These are phyloP conservation scores for Nicotiana benthamiana DNA, from an alignment of 257 asterid genomes.

Conservation along the genomic window DNA sequence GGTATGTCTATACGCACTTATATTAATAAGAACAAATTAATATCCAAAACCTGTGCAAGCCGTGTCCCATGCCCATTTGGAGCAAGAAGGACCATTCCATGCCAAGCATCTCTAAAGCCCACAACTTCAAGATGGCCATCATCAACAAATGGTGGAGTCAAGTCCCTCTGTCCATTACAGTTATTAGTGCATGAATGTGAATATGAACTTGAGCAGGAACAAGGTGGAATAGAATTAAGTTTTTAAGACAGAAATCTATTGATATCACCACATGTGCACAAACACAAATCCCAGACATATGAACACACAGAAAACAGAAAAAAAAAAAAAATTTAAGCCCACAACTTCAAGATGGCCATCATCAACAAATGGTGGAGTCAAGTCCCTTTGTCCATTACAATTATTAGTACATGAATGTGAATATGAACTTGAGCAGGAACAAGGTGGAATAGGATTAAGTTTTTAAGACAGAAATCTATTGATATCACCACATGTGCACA, in stretches of 20 bases:
- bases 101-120: constrained; percentile 93
- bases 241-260: neutral
- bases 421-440: neutral
- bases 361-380: constrained; percentile 76
- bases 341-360: constrained; percentile 77
- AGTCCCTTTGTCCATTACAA: constrained; percentile 43
- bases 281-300: neutral
- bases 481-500: neutral
- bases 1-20: neutral
- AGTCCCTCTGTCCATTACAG: constrained; percentile 43
- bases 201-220: neutral
- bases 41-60: constrained; percentile 66
- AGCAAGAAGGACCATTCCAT: constrained; percentile 64
- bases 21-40: neutral
- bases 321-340: too few species aligned
- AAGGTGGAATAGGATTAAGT: neutral
- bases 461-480: neutral
- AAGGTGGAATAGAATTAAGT: neutral
- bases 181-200: neutral
- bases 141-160: constrained; percentile 76
- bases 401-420: neutral
- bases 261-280: neutral
- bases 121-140: constrained; percentile 77
- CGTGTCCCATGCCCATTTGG: constrained; percentile 94
- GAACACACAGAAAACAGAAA: neutral